These are phyloP conservation scores for Fomitopsis betulina DNA, from an alignment of 1,284 basidiomycete species.

Conservation along the genomic window DNA sequence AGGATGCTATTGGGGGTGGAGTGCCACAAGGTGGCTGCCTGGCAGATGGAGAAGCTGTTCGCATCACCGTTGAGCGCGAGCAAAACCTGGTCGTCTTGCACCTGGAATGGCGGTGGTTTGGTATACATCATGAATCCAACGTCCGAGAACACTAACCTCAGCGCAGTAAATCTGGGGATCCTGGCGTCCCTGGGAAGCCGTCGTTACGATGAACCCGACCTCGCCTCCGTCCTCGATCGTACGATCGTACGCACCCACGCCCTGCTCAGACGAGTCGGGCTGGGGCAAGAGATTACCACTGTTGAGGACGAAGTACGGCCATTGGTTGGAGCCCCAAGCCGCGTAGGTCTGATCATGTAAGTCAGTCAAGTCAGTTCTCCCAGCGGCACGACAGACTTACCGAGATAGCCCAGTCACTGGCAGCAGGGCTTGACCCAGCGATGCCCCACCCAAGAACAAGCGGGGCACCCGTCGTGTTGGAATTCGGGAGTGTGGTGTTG, in stretches of 20 bases:
- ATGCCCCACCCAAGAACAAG: constrained; percentile 5
- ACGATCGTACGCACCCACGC: background rate
- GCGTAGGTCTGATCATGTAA: background rate
- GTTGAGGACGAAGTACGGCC: constrained; percentile 3
- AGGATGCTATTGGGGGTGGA: background rate
- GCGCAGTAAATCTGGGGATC: constrained; percentile 2
- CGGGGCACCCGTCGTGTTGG: constrained; percentile 7
- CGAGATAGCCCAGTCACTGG: constrained; percentile 1
- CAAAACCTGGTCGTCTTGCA: background rate
- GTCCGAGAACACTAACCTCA: background rate
- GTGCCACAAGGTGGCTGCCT: background rate
- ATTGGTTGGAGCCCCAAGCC: constrained; percentile 1
- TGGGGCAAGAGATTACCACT: background rate
- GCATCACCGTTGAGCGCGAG: constrained; percentile 17
- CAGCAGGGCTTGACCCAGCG: background rate
- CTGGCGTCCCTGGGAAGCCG: background rate
- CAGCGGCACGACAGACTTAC: background rate
- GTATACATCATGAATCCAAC: background rate
- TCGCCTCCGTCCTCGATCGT: background rate
- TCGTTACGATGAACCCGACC: background rate
- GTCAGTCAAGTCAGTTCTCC: too few species aligned
- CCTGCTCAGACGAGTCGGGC: background rate
- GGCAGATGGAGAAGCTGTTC: constrained; percentile 18
- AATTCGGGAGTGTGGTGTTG: constrained; percentile 4
- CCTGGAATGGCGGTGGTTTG: background rate